Base-by-base conservation (phyloP, 1,284 basidiomycete genomes). In the Rhodotorula sp. region DNA sequence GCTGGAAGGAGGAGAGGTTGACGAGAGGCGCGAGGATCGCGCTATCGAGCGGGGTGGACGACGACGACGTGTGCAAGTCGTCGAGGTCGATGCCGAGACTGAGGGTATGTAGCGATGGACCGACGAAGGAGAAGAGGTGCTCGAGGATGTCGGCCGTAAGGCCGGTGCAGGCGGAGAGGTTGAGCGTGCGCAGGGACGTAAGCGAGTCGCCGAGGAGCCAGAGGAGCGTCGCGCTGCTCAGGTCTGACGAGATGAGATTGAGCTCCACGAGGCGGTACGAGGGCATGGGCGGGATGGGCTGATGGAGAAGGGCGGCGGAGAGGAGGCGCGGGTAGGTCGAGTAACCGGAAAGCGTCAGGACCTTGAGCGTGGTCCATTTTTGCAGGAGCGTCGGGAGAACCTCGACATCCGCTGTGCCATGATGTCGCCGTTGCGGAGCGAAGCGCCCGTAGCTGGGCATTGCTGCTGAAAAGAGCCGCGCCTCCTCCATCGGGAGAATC, bases 141-240 rank as follows among this genome's bases (percentile, higher is more conserved):
- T 19, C 10, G 37, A 71, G 58, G 19, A 56, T 29, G 6, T 59
- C 60, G 21, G 50, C 21, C 2, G 63, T 29, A 1, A 72, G 37
- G 3, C 56, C 62, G 13, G 34, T 32, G 9, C 46, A 55, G 3
- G 63, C 60, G 17, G 48, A 22, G 12, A 70, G 53, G 36, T 54
- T 61, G 34, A 71, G 62, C 1, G 34, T 27, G 25, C 29, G 54
- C 27, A 72, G 64, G 0, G 55, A 22, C 17, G 25, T 8, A 3
- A 27, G 25, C 21, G 64, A 63, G 9, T 27, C 25, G 32, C 71
- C 71, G 61, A 72, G 56, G 12, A 72, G 64, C 59, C 60, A 61
- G 19, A 69, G 48, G 29, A 69, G 50, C 0, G 56, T 50, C 25
- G 55, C 13, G 21, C 51, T 56, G 34, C 29, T 13, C 29, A 72